Evolutionary conservation across 345 rosid genomes (phyloP).

Genomic region (Euphorbia pulcherrima): DNA sequence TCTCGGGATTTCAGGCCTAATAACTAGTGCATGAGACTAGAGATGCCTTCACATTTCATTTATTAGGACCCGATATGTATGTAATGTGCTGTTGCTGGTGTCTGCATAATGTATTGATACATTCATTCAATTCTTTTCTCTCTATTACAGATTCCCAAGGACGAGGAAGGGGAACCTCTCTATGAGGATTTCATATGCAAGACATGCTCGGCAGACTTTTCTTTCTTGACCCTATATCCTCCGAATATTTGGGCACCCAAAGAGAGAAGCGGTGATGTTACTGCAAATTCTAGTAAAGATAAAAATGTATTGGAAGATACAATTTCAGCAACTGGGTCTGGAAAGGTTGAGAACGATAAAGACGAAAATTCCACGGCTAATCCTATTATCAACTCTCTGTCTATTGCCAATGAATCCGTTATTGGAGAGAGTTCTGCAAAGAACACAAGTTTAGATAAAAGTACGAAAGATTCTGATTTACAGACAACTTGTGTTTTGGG

Average conservation of each 20-base stretch:
- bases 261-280: conserved; percentile 23
- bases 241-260: conserved; percentile 51
- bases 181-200: conserved; percentile 89
- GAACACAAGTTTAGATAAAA: conserved; percentile 22
- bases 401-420: conserved; percentile 26
- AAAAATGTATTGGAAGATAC: conserved; percentile 45
- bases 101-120: not conserved
- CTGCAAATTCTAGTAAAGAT: conserved; percentile 37
- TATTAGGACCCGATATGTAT: not conserved
- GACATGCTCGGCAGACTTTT: conserved; percentile 60
- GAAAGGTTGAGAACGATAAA: conserved; percentile 37
- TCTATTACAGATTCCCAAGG: conserved; percentile 65
- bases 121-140: not conserved
- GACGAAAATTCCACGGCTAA: conserved; percentile 12
- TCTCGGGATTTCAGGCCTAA: not conserved
- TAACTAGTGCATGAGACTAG: not conserved
- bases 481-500: conserved; percentile 42
- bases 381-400: conserved; percentile 20
- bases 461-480: conserved; percentile 17
- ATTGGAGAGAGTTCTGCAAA: conserved; percentile 49
- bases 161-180: conserved; percentile 79
- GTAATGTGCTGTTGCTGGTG: not conserved
- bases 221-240: conserved; percentile 64
- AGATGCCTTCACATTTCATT: not conserved
- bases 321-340: conserved; percentile 32